These are phyloP conservation scores for Aphanomyces euteiches DNA, from an alignment of 352 stramenopile species.

Conservation along the genomic window DNA sequence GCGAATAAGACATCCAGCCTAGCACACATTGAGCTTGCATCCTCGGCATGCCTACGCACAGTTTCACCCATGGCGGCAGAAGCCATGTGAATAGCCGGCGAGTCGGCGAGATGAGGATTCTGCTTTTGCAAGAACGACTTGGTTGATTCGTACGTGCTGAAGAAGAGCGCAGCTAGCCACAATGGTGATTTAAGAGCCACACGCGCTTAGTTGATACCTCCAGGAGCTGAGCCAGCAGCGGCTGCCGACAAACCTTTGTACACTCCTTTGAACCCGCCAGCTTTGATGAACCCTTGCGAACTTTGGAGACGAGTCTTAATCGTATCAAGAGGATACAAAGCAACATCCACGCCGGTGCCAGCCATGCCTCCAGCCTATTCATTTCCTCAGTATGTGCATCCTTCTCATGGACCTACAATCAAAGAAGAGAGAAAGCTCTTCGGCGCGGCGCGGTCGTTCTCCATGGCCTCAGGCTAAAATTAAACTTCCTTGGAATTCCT, in stretches of 20 bases:
- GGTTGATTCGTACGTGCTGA: constrained; percentile 87
- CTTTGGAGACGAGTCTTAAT: constrained; percentile 98
- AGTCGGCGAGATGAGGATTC: constrained; percentile 68
- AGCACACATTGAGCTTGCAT: background rate
- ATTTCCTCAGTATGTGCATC: background rate
- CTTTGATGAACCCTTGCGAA: constrained; percentile 94
- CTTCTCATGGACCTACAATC: constrained; percentile 1
- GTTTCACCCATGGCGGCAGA: constrained; percentile 94
- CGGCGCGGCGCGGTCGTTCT: constrained; percentile 1
- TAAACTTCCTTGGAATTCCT: background rate
- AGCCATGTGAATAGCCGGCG: constrained; percentile 92
- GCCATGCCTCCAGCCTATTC: constrained; percentile 89
- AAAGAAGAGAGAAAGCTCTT: constrained; percentile 30
- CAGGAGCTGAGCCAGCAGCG: constrained; percentile 87
- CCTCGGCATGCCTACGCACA: constrained; percentile 34
- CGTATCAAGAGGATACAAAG: constrained; percentile 98
- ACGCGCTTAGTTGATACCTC: constrained; percentile 44
- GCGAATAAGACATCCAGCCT: constrained; percentile 95
- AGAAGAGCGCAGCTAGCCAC: constrained; percentile 76
- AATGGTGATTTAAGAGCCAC: background rate
- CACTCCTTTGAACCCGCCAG: constrained; percentile 93
- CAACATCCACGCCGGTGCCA: constrained; percentile 96
- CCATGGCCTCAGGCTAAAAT: background rate
- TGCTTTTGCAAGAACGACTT: constrained; percentile 67
- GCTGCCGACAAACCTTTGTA: constrained; percentile 90